Conservation (phyloP, 2,329 filamentous ascomycete genomes). For the Lizonia empirigonia region DNA sequence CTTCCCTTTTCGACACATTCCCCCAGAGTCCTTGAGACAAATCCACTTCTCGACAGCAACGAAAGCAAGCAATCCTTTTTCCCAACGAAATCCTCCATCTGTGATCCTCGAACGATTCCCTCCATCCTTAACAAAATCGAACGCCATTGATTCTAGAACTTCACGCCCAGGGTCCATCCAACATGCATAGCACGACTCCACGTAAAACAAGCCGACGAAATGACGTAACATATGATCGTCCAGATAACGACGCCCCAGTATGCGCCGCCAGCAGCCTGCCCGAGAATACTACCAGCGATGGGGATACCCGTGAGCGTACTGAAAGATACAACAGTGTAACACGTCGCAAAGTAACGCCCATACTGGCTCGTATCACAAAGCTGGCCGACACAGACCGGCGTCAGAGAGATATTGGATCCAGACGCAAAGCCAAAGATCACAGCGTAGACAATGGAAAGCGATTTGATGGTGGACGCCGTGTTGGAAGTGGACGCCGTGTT, state of each 20-base stretch:
- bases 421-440: constrained; percentile 81
- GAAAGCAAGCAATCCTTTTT: too few relatives aligned
- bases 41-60: too few relatives aligned
- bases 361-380: constrained; percentile 83
- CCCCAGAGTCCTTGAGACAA: too few relatives aligned
- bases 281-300: constrained; percentile 53
- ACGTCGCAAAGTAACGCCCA: constrained; percentile 82
- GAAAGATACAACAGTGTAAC: constrained; percentile 80
- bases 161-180: constrained; percentile 51
- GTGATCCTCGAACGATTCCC: too few relatives aligned
- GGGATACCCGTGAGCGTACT: constrained; percentile 60
- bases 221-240: constrained; percentile 52
- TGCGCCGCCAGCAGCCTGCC: constrained; percentile 42
- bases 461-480: constrained; percentile 53
- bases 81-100: too few relatives aligned
- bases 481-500: constrained; percentile 40
- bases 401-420: constrained; percentile 79
- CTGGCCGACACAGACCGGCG: constrained; percentile 82
- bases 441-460: constrained; percentile 71
- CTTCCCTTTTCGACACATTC: not conserved
- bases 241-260: constrained; percentile 56
- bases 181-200: constrained; percentile 50
- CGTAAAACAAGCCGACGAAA: constrained; percentile 48
- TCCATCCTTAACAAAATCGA: too few relatives aligned
- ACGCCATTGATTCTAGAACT: too few relatives aligned